phyloP scores from a whole-genome alignment of 805 yeast species.

The Lipomyces orientalis region DNA sequence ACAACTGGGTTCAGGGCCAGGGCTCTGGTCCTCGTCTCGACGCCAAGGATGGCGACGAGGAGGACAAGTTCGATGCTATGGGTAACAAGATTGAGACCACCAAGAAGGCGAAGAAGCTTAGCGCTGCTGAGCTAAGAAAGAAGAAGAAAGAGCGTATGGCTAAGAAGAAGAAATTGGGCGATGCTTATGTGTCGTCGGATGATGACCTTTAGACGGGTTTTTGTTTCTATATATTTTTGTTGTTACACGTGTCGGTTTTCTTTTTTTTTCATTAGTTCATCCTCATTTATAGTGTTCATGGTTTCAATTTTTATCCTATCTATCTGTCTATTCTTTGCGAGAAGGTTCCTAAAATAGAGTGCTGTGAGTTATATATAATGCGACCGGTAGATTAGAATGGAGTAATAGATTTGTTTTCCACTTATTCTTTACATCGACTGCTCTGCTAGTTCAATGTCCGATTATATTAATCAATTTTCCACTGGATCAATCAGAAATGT shows the following conservation, averaged over 20 bases:
- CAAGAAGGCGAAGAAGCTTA: conserved; percentile 96
- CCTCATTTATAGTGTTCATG: neutral
- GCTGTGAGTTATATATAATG: conserved; percentile 2
- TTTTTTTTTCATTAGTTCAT: neutral
- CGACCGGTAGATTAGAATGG: neutral
- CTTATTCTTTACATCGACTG: neutral
- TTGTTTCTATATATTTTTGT: conserved; percentile 6
- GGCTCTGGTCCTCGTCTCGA: conserved; percentile 99
- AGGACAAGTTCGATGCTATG: conserved; percentile 99
- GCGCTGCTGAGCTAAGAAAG: conserved; percentile 99
- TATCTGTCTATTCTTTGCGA: neutral
- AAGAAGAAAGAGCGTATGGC: conserved; percentile 99
- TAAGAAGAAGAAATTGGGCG: conserved; percentile 99
- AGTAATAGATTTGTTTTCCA: neutral
- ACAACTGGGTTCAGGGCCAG: conserved; percentile 99
- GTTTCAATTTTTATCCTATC: neutral
- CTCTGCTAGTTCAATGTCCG: too few relatives aligned
- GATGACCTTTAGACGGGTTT: conserved; percentile 68
- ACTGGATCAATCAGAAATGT: too few relatives aligned
- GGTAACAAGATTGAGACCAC: conserved; percentile 98
- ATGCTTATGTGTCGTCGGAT: conserved; percentile 97
- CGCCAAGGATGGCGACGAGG: conserved; percentile 85
- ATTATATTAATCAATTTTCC: too few relatives aligned
- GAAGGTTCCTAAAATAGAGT: neutral
- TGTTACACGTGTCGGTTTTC: conserved; percentile 5